phyloP scores from a whole-genome alignment of 2,329 filamentous ascomycete genomes.

The Sarocladiaceae sp. region DNA sequence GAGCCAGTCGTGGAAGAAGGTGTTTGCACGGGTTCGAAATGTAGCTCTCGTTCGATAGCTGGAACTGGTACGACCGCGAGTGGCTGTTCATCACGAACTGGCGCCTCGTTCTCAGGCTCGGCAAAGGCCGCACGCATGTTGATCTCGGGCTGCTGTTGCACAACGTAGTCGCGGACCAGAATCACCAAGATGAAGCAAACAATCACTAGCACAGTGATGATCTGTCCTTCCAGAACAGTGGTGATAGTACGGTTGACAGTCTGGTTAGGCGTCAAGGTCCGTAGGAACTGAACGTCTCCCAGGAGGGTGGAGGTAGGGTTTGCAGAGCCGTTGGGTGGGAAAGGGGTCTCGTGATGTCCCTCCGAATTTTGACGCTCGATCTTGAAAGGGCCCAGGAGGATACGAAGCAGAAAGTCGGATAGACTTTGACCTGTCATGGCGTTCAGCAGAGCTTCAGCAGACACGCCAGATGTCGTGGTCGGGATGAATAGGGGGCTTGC shows the following conservation, averaged over 20 bases:
- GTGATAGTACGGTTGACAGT: slow-evolving; percentile 75
- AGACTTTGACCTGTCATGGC: slow-evolving; percentile 25
- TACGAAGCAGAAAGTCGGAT: slow-evolving; percentile 26
- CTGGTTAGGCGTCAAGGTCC: slow-evolving; percentile 63
- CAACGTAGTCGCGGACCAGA: slow-evolving; percentile 93
- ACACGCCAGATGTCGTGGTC: slow-evolving; percentile 26
- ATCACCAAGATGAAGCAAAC: slow-evolving; percentile 96
- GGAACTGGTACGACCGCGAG: not conserved
- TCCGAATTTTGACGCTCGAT: not conserved
- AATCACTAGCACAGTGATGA: slow-evolving; percentile 89
- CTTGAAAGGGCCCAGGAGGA: slow-evolving; percentile 19
- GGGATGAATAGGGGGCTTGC: slow-evolving; percentile 29
- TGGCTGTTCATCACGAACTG: not conserved
- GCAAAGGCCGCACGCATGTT: slow-evolving; percentile 71
- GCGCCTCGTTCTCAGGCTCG: slow-evolving; percentile 25
- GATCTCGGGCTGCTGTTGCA: slow-evolving; percentile 92
- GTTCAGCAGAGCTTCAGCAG: slow-evolving; percentile 25
- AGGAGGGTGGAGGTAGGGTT: slow-evolving; percentile 38
- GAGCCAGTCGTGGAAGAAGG: slow-evolving; percentile 2
- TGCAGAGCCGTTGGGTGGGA: not conserved
- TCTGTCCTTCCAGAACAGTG: slow-evolving; percentile 82
- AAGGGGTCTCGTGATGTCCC: not conserved
- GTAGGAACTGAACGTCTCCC: slow-evolving; percentile 53
- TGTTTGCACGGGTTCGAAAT: slow-evolving; percentile 2
- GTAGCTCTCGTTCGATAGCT: not conserved